Evolutionary conservation across 73 alveolate genomes (phyloP), one percentile per base, ranked within the genome.

Genomic region (Paramecium pentaurelia): DNA sequence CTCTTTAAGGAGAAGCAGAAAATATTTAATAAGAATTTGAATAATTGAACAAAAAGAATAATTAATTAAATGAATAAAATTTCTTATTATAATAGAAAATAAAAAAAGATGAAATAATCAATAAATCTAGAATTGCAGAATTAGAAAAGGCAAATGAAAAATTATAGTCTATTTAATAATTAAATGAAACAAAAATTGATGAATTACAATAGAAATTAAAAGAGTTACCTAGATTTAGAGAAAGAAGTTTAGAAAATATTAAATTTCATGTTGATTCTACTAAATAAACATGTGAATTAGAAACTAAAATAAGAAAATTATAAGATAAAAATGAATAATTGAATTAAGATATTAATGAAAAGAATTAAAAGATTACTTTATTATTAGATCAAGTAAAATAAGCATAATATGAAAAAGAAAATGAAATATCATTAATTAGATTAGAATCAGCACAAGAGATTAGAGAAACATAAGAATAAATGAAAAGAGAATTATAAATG

Each of bases 201-300:
- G 87, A 73, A 22, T 73, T 73, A 25, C 27, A 73, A 38, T 7
- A 40, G 34, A 40, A 73, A 73, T 34, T 44, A 40, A 40, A 34
- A 9, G 60, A 40, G 7, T 25, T 40, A 36, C 60, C 87, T 6
- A 3, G 47, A 73, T 73, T 30, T n/a, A 73, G 60, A 37, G 58
- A 73, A 40, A 73, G 32, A 40, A 73, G 87, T 73, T 22, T 73
- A 22, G 87, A 73, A 20, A 73, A 73, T 73, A 40, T 73, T 9
- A 73, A 73, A 38, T 73, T 73, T 16, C 87, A 73, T 38, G 87
- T 73, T 3, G 87, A 73, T 73, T 37, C 60, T 4, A 40, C 87
- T 12, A 73, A 73, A 73, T 34, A 37, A 37, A 73, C 60, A 12
- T 73, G 87, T 73, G 58, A 73, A 73, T 73, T 40, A 73, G 87